phyloP scores from a whole-genome alignment of 495 filamentous ascomycete species.

The Penicillium roqueforti region DNA sequence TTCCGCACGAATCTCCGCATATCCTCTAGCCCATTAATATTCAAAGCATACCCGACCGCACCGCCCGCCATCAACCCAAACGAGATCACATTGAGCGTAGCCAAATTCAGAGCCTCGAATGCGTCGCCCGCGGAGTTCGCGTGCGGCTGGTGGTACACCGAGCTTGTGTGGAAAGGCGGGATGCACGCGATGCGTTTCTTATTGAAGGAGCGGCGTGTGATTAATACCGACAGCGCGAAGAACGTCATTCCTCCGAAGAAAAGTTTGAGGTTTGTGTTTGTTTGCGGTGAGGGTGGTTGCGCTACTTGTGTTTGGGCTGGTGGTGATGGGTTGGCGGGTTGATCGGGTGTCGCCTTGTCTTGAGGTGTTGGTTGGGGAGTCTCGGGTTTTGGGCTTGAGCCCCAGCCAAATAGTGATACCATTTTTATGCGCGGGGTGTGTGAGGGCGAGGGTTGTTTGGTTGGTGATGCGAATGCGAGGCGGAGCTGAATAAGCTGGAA shows the following conservation, averaged over 20 bases:
- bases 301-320: conserved; percentile 14
- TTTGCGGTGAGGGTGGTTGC: conserved; percentile 13
- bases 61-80: conserved; percentile 66
- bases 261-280: conserved; percentile 43
- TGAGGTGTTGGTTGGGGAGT: conserved; percentile 1
- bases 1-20: conserved; percentile 52
- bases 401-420: conserved; percentile 31
- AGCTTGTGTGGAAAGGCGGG: conserved; percentile 65
- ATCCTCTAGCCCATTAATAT: conserved; percentile 69
- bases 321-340: conserved; percentile 1
- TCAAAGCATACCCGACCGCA: conserved; percentile 62
- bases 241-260: conserved; percentile 71
- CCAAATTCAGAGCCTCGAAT: conserved; percentile 73
- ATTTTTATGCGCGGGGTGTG: conserved; percentile 11
- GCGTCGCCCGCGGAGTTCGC: conserved; percentile 61
- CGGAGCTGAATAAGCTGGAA: background rate
- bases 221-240: conserved; percentile 58
- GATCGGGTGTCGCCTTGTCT: conserved; percentile 6
- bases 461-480: conserved; percentile 4
- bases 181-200: conserved; percentile 49
- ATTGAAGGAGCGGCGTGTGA: conserved; percentile 65
- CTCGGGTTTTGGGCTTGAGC: conserved; percentile 25
- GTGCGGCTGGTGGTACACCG: conserved; percentile 38
- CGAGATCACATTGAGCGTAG: conserved; percentile 72
- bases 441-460: conserved; percentile 10